Evolutionary conservation across 441 rosid species (phyloP).

Genomic region (Pelargonium cotyledonis): DNA sequence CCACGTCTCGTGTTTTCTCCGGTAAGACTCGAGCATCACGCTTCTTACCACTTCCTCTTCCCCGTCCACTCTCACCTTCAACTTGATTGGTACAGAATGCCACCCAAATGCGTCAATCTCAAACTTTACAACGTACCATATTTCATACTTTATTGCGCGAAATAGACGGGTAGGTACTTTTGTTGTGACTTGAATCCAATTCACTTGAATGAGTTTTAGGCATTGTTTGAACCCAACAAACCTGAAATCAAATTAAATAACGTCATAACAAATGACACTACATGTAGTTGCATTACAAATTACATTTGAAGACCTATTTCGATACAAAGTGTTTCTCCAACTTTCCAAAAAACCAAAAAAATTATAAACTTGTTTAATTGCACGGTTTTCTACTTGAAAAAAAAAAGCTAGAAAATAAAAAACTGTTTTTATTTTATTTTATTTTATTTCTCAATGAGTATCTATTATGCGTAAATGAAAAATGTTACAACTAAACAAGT

Average conservation of each 20-base stretch:
- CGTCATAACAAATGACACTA: too few species aligned
- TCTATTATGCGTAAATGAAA: too few species aligned
- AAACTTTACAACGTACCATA: conserved; percentile 23
- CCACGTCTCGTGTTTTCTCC: conserved; percentile 18
- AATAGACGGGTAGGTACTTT: not conserved
- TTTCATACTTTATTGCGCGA: conserved; percentile 9
- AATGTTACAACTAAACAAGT: too few species aligned
- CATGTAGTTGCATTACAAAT: not conserved
- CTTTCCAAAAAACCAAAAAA: too few species aligned
- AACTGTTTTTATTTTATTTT: too few species aligned
- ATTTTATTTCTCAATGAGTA: too few species aligned
- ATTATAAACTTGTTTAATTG: too few species aligned
- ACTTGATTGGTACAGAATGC: conserved; percentile 29
- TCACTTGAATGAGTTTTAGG: conserved; percentile 24
- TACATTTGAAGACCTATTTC: too few species aligned
- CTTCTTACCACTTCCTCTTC: conserved; percentile 13
- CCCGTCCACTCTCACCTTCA: conserved; percentile 20
- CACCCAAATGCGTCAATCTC: conserved; percentile 32
- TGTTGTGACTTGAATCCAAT: conserved; percentile 31
- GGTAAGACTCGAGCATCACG: conserved; percentile 15
- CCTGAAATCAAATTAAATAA: conserved; percentile 14
- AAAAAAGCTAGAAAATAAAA: too few species aligned
- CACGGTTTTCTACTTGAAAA: too few species aligned
- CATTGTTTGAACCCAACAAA: conserved; percentile 20
- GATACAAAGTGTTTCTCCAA: too few species aligned